Percentiles rank a stretch among this genome's conserved stretches.
These are phyloP conservation scores for Sclerotinia borealis DNA, from an alignment of 2,329 filamentous ascomycete genomes.

Conservation along the genomic window DNA sequence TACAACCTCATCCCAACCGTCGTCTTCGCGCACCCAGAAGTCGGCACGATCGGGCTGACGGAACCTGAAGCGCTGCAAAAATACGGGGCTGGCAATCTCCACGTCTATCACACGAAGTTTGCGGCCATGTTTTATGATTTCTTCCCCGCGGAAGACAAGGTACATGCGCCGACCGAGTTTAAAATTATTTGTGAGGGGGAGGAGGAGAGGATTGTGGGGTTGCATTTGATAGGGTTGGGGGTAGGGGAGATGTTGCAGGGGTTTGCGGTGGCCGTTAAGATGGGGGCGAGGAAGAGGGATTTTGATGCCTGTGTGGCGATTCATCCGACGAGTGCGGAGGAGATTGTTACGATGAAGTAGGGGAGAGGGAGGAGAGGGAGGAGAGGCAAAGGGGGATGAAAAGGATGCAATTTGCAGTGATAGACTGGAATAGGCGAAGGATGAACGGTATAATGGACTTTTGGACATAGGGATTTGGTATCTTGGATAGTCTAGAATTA, in stretches of 20 bases:
- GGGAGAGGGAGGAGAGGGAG: background rate
- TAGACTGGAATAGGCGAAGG: background rate
- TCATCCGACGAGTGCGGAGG: constrained; percentile 71
- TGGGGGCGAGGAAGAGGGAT: constrained; percentile 73
- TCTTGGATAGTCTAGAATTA: background rate
- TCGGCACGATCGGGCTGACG: constrained; percentile 44
- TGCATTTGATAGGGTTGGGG: constrained; percentile 44
- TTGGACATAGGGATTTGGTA: background rate
- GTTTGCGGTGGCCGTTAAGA: constrained; percentile 71
- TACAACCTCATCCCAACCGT: constrained; percentile 47
- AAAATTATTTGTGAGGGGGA: constrained; percentile 43
- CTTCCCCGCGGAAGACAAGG: constrained; percentile 42
- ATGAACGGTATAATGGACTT: background rate
- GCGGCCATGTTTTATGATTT: constrained; percentile 44
- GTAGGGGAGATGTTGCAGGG: constrained; percentile 69
- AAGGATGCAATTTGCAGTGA: background rate
- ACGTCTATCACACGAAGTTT: constrained; percentile 44
- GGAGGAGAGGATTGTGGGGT: constrained; percentile 44
- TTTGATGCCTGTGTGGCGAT: constrained; percentile 72
- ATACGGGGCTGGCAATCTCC: constrained; percentile 44
- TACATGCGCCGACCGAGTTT: constrained; percentile 45
- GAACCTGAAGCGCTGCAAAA: constrained; percentile 42
- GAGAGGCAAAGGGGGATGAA: background rate
- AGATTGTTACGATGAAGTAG: constrained; percentile 47
- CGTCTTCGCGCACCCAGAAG: constrained; percentile 46